Evolutionary conservation across 768 basidiomycete genomes (phyloP).

Genomic region (Boletus reticuloceps): DNA sequence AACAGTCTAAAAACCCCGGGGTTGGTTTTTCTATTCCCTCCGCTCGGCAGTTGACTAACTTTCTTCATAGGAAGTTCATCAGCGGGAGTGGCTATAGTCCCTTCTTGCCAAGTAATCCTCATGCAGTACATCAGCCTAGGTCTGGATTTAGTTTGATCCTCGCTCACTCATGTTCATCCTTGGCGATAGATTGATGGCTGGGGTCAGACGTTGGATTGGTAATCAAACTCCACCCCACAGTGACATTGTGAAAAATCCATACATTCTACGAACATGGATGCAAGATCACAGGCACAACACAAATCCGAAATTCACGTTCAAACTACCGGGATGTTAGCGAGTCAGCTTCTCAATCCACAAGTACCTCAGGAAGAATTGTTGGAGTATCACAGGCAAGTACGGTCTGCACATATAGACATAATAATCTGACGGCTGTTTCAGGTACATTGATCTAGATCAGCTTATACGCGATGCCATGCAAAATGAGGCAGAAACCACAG

Average conservation of each 20-base stretch:
- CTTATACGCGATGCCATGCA: constrained; percentile 59
- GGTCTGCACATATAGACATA: not conserved
- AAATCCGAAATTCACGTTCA: constrained; percentile 28
- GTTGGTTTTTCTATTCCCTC: constrained; percentile 37
- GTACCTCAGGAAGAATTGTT: constrained; percentile 63
- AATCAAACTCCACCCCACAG: constrained; percentile 43
- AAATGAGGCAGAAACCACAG: constrained; percentile 52
- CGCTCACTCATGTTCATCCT: constrained; percentile 18
- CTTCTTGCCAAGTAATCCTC: constrained; percentile 60
- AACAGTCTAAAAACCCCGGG: constrained; percentile 83
- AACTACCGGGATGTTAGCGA: constrained; percentile 60
- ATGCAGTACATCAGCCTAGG: constrained; percentile 37
- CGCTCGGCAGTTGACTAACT: not conserved
- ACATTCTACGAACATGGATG: constrained; percentile 25
- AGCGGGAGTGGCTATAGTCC: constrained; percentile 71
- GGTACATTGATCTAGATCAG: constrained; percentile 74
- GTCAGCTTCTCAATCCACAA: constrained; percentile 54
- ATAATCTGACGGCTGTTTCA: constrained; percentile 22
- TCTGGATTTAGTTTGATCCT: constrained; percentile 17
- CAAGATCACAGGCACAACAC: constrained; percentile 27
- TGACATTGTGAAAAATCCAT: constrained; percentile 42
- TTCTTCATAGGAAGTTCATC: constrained; percentile 56
- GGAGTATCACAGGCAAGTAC: constrained; percentile 68
- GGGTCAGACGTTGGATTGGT: constrained; percentile 76
- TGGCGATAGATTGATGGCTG: constrained; percentile 62